These are phyloP conservation scores for Candida labiduridarum DNA, from an alignment of 1,139 yeast species.

Conservation along the genomic window DNA sequence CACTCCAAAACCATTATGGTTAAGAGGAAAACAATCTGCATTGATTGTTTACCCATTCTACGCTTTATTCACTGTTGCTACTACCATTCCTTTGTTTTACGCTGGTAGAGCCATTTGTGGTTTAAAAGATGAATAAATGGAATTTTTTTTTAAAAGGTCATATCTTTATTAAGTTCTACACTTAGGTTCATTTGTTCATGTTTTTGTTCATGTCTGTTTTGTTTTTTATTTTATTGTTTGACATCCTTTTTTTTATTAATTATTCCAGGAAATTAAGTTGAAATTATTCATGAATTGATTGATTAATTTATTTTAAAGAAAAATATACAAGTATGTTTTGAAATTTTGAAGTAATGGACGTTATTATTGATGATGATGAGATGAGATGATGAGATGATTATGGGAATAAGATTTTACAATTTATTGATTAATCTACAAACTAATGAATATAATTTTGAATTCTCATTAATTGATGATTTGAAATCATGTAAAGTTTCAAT, in stretches of 20 bases:
- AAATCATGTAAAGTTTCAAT: not conserved
- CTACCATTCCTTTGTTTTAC: constrained; percentile 72
- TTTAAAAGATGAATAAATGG: constrained; percentile 11
- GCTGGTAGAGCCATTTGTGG: constrained; percentile 65
- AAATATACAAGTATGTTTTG: constrained; percentile 1
- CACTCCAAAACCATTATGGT: constrained; percentile 74
- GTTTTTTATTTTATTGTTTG: too few species aligned
- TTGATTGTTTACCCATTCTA: constrained; percentile 84
- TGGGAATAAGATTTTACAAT: not conserved
- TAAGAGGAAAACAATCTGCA: constrained; percentile 76
- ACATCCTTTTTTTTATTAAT: too few species aligned
- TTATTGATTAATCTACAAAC: not conserved
- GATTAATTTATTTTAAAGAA: not conserved
- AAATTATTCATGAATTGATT: not conserved
- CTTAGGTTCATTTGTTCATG: too few species aligned
- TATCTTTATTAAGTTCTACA: too few species aligned
- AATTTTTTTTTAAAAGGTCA: not conserved
- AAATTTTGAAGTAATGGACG: constrained; percentile 8
- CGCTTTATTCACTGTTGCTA: constrained; percentile 77
- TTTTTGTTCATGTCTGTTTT: too few species aligned
- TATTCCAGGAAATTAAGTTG: not conserved
- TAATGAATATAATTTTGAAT: not conserved
- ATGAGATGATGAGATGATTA: not conserved
- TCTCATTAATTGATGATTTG: not conserved
- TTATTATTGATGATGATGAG: not conserved